phyloP scores from a whole-genome alignment of 805 yeast species.

The Scheffersomyces coipomensis region DNA sequence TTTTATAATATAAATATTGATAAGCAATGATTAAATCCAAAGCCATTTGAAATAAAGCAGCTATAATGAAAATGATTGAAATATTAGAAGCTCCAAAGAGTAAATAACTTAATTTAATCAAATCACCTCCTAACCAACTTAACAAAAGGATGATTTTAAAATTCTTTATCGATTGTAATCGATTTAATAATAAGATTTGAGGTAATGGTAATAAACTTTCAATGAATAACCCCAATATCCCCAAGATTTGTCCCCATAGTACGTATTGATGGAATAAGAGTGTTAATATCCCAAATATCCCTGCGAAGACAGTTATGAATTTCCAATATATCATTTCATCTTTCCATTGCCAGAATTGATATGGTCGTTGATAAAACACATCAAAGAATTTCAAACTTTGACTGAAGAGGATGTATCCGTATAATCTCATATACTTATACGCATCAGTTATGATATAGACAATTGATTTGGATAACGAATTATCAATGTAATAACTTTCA shows the following conservation, averaged over 20 bases:
- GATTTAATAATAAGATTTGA: slow-evolving; percentile 66
- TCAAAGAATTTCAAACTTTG: slow-evolving; percentile 61
- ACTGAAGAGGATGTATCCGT: slow-evolving; percentile 4
- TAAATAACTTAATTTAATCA: slow-evolving; percentile 70
- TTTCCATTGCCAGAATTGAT: slow-evolving; percentile 86
- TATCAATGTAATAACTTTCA: slow-evolving; percentile 11
- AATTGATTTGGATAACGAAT: neutral
- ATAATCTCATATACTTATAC: slow-evolving; percentile 2
- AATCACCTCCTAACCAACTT: slow-evolving; percentile 89
- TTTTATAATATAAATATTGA: slow-evolving; percentile 66
- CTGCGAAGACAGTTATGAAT: slow-evolving; percentile 51
- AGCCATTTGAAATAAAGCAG: slow-evolving; percentile 76
- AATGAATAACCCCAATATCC: slow-evolving; percentile 63
- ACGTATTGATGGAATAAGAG: slow-evolving; percentile 30
- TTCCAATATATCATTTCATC: slow-evolving; percentile 58
- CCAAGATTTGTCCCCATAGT: slow-evolving; percentile 51
- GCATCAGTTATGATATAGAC: slow-evolving; percentile 1
- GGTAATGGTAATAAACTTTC: slow-evolving; percentile 77
- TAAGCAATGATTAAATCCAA: slow-evolving; percentile 71
- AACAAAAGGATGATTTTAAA: slow-evolving; percentile 72
- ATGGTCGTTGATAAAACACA: slow-evolving; percentile 59
- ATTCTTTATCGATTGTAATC: slow-evolving; percentile 69
- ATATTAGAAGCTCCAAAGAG: slow-evolving; percentile 74
- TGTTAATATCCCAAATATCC: slow-evolving; percentile 40
- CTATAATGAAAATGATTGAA: slow-evolving; percentile 60